phyloP scores from a whole-genome alignment of 352 stramenopile genomes.

The Halophytophthora polymorphica region DNA sequence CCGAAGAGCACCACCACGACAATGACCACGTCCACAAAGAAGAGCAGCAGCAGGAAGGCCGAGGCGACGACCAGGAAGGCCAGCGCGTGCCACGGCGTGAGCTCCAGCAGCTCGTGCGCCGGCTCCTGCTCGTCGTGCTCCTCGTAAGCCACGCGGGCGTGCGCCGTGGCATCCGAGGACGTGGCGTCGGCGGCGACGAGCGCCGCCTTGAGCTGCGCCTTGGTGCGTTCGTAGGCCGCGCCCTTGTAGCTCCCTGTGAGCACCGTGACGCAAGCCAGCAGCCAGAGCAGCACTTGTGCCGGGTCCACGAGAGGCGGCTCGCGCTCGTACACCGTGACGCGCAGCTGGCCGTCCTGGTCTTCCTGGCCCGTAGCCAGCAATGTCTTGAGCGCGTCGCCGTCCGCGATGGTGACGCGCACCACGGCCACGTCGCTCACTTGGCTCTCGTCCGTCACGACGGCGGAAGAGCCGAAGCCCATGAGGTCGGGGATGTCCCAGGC shows the following conservation, averaged over 20 bases:
- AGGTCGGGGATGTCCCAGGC: slow-evolving; percentile 74
- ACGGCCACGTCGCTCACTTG: slow-evolving; percentile 57
- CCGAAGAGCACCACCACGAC: slow-evolving; percentile 73
- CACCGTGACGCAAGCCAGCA: slow-evolving; percentile 71
- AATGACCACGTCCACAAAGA: slow-evolving; percentile 83
- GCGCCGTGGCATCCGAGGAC: slow-evolving; percentile 45
- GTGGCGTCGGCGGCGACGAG: slow-evolving; percentile 45
- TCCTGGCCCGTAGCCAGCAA: slow-evolving; percentile 25
- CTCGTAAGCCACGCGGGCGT: slow-evolving; percentile 49
- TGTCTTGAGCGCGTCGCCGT: slow-evolving; percentile 52
- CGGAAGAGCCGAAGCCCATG: slow-evolving; percentile 54
- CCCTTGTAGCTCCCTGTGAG: slow-evolving; percentile 73
- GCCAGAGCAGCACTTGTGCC: slow-evolving; percentile 71
- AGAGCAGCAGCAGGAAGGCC: slow-evolving; percentile 88
- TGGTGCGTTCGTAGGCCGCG: slow-evolving; percentile 59
- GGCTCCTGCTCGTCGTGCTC: slow-evolving; percentile 48
- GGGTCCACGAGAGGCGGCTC: slow-evolving; percentile 55
- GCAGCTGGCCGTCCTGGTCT: slow-evolving; percentile 22
- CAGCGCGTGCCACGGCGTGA: slow-evolving; percentile 85
- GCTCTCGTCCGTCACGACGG: slow-evolving; percentile 28
- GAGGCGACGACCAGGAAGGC: slow-evolving; percentile 90
- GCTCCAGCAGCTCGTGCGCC: slow-evolving; percentile 81
- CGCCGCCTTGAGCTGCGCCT: slow-evolving; percentile 49
- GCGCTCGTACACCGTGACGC: slow-evolving; percentile 66
- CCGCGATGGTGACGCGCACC: slow-evolving; percentile 63